Conservation (phyloP, 305 asterid species). For the Rubia balearica region DNA sequence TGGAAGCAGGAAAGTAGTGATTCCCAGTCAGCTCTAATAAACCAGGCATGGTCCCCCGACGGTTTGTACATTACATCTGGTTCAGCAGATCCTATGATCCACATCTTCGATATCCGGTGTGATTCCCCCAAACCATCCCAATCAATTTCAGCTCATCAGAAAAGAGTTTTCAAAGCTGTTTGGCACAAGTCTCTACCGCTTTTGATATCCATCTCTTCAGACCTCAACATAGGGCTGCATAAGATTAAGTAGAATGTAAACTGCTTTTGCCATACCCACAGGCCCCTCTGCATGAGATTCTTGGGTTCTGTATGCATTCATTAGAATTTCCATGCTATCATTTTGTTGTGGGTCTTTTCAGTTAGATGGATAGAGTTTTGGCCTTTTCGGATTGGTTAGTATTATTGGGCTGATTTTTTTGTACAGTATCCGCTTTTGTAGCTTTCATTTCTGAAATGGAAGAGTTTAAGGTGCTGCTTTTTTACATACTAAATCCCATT, state of each 20-base stretch:
- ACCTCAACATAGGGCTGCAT: constrained; percentile 76
- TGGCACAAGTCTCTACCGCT: constrained; percentile 84
- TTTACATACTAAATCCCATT: neutral
- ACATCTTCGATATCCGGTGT: constrained; percentile 75
- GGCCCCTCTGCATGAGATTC: neutral
- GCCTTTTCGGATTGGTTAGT: neutral
- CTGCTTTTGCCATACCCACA: neutral
- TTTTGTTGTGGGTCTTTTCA: neutral
- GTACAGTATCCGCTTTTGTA: neutral
- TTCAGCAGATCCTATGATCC: constrained; percentile 78
- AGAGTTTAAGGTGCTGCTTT: neutral
- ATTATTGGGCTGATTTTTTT: neutral
- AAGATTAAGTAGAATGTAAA: constrained; percentile 19
- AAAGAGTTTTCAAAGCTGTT: constrained; percentile 85
- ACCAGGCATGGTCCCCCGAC: constrained; percentile 95
- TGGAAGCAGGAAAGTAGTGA: constrained; percentile 92
- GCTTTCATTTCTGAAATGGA: neutral
- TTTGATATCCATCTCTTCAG: constrained; percentile 86
- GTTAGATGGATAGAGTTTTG: neutral
- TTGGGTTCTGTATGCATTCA: neutral
- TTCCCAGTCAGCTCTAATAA: constrained; percentile 80
- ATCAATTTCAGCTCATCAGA: constrained; percentile 74
- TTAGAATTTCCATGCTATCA: neutral
- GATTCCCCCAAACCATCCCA: constrained; percentile 60
- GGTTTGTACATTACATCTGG: constrained; percentile 82